A percentile compares a stretch with the other conserved stretches of the same genome.
Conservation (phyloP, 1,284 basidiomycete genomes). For the Erythrobasidium hasegawianum region DNA sequence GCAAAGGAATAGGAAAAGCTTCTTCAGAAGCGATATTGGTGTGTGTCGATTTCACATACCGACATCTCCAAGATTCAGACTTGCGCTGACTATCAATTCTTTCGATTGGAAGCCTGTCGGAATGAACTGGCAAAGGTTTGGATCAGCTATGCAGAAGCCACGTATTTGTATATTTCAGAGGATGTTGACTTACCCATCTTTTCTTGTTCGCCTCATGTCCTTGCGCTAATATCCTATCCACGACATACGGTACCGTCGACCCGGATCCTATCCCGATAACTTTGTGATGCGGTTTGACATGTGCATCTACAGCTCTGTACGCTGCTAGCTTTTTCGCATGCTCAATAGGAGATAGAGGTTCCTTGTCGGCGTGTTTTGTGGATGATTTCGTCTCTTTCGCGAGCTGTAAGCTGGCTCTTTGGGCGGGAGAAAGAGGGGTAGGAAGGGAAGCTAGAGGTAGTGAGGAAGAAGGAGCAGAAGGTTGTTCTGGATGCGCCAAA, state of each 20-base stretch:
- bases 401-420: no score
- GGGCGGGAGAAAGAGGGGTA: no score
- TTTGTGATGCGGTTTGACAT: slow-evolving; percentile 77
- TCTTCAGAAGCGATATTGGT: neutral
- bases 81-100: slow-evolving; percentile 80
- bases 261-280: slow-evolving; percentile 86
- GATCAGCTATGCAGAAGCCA: neutral
- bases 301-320: slow-evolving; percentile 87
- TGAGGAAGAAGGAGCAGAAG: no score
- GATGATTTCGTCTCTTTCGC: no score
- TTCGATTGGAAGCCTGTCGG: slow-evolving; percentile 82
- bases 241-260: slow-evolving; percentile 95
- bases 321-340: slow-evolving; percentile 83
- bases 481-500: no score
- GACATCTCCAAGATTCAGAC: slow-evolving; percentile 82
- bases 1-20: no score
- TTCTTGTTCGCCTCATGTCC: slow-evolving; percentile 68
- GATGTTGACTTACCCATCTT: slow-evolving; percentile 60
- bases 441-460: no score
- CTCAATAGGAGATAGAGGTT: slow-evolving; percentile 41
- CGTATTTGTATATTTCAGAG: neutral
- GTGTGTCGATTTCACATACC: slow-evolving; percentile 51
- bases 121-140: slow-evolving; percentile 11
- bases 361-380: no score
- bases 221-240: slow-evolving; percentile 87